Evolutionary conservation across 306 rosid species (phyloP), one percentile per base, ranked within the genome.

Genomic region (Fragaria iinumae): DNA sequence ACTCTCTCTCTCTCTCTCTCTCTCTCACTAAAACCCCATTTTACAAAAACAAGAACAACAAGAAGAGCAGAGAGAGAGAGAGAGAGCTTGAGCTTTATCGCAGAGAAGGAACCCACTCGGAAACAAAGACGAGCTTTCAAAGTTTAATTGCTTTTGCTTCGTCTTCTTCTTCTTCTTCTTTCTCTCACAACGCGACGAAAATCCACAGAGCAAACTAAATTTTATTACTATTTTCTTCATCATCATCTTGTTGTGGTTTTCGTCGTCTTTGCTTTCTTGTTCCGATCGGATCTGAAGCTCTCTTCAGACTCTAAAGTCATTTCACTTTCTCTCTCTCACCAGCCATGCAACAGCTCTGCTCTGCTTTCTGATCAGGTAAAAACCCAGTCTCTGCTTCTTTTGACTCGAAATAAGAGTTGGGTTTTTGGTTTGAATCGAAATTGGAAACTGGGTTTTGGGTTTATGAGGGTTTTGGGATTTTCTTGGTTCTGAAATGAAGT

Each of bases 251-350:
- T 20, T 71, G 69, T 79, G 49, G 48, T 4, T 66, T 39, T 38
- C 75, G 80, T 18, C 41, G n/a, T 47, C 72, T 50, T 60, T 43
- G 74, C 68, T 70, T 69, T 63, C 67, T 67, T 72, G 84, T 70
- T 83, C 81, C 87, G 94, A 90, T 91, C 91, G 85, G 96, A 91
- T 91, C 97, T 85, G 97, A 87, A 85, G 63, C 88, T 81, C 89
- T 82, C 91, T 66, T 66, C 70, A 66, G 70, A 38, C 70, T 4
- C 13, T 10, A 87, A 86, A 87, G 85, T 78, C 39, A 73, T 76
- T 80, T 81, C 85, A 85, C 90, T 92, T 90, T 91, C 85, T 84
- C 76, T 41, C 76, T 49, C 80, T 44, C 41, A 48, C 76, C 29
- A 43, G 86, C 80, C 81, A 87, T 86, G 88, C 84, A 82, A 76